Base-by-base conservation (phyloP, 2,329 filamentous ascomycete genomes). In the Rutstroemia sp. region DNA sequence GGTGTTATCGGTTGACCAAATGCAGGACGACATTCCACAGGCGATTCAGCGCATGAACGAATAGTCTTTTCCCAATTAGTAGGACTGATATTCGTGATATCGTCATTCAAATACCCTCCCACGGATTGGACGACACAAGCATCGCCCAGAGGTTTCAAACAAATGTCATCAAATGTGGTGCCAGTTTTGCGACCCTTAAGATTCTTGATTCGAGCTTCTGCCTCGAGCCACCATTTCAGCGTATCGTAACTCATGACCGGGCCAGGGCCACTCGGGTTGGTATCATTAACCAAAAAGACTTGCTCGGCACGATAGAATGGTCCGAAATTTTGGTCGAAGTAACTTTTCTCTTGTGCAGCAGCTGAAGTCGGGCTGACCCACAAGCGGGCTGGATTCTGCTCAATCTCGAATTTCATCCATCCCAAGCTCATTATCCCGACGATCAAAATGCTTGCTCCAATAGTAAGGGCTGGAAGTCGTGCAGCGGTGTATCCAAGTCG, bases 351-450 rank as follows among this genome's bases (percentile, higher is more conserved):
- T 68, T 90, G 81, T 0, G 94, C 94, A 19, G 95, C 92, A 49
- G 85, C 82, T 4, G 94, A 97, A 8, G 88, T 87, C 7, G 94
- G 94, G 65, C 92, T 92, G n/a, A 99, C 94, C 94, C 94, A 99
- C 8, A 99, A 76, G 48, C 88, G 84, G 10, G 95, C 94, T 5
- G 94, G 94, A 60, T 97, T 88, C 21, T 79, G 88, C 71, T 97
- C 94, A 38, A 99, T 78, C n/a, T 88, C 80, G 67, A 99, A 99
- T 46, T 83, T 82, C 57, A 94, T 75, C 89, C 90, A 95, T 1
- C 94, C 94, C 38, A 92, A 73, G 68, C 92, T 96, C 60, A 99
- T 76, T 4, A 96, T 69, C 1, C 78, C 80, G 10, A 96, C 87
- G 2, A 94, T 67, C 2, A 94, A 54, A n/a, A 96, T 69, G 60